These are phyloP conservation scores for Neurospora sp. DNA, from an alignment of 495 filamentous ascomycete species.

Conservation along the genomic window DNA sequence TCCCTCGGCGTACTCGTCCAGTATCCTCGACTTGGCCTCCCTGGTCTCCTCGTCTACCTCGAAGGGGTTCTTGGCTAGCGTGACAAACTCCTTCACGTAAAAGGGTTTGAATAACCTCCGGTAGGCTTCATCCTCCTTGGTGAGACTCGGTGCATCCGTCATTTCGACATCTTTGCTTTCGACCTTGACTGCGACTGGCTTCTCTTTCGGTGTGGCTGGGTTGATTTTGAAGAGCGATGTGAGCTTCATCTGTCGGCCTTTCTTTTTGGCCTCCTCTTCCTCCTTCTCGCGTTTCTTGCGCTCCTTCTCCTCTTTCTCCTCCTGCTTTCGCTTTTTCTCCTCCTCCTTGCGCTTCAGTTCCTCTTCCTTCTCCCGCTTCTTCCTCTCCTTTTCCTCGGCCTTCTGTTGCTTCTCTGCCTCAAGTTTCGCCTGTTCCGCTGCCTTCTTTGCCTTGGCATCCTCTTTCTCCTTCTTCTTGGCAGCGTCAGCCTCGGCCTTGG, in stretches of 20 bases:
- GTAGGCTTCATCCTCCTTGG: constrained; percentile 48
- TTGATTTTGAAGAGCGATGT: constrained; percentile 42
- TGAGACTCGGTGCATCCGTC: constrained; percentile 13
- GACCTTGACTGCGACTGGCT: constrained; percentile 13
- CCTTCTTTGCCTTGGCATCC: constrained; percentile 24
- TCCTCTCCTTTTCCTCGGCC: constrained; percentile 35
- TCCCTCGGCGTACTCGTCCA: constrained; percentile 36
- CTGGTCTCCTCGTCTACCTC: constrained; percentile 47
- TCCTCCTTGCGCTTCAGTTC: constrained; percentile 32
- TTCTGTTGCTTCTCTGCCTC: constrained; percentile 33
- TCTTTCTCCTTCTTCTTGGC: constrained; percentile 36
- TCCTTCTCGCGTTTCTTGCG: constrained; percentile 53
- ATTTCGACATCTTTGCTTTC: constrained; percentile 7
- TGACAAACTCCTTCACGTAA: constrained; percentile 58
- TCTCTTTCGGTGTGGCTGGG: constrained; percentile 28
- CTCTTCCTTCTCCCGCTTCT: constrained; percentile 33
- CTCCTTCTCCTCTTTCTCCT: constrained; percentile 50
- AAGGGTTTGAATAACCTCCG: constrained; percentile 67
- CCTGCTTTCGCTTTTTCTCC: constrained; percentile 37
- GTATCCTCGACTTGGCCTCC: constrained; percentile 38
- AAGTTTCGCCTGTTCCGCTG: constrained; percentile 9
- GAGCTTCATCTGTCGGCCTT: constrained; percentile 41
- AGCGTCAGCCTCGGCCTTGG: constrained; percentile 31
- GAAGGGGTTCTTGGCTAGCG: constrained; percentile 42
- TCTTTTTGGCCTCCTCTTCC: constrained; percentile 58